phyloP scores from a whole-genome alignment of 2,329 filamentous ascomycete genomes.

The Ophiostoma fasciatum region DNA sequence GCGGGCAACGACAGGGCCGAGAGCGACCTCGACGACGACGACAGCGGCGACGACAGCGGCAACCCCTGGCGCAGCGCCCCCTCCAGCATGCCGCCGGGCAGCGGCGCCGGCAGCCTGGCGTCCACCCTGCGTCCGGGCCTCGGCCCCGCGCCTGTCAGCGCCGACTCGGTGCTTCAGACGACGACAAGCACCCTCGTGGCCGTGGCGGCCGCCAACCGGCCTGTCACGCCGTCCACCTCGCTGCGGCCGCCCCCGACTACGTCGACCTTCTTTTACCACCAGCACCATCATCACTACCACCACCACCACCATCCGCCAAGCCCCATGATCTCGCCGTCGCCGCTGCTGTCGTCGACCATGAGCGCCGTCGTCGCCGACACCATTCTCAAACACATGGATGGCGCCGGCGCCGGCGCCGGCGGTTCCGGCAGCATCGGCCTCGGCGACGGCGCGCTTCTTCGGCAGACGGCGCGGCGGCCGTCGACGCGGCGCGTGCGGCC shows the following conservation, averaged over 20 bases:
- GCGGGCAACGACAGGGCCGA: slow-evolving; percentile 9
- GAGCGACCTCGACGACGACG: slow-evolving; percentile 1
- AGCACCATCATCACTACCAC: not conserved
- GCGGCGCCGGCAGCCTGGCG: slow-evolving; percentile 11
- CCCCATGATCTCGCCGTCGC: slow-evolving; percentile 43
- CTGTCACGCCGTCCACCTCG: slow-evolving; percentile 8
- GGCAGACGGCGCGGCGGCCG: slow-evolving; percentile 24
- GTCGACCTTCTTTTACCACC: too few relatives aligned
- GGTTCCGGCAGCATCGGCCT: too few relatives aligned
- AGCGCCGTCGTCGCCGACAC: slow-evolving; percentile 42
- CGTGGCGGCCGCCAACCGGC: slow-evolving; percentile 1
- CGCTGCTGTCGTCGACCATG: slow-evolving; percentile 40
- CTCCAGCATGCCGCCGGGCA: not conserved
- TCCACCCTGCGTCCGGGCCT: slow-evolving; percentile 4
- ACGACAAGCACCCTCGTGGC: too few relatives aligned
- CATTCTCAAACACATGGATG: slow-evolving; percentile 28
- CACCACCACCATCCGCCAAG: slow-evolving; percentile 11
- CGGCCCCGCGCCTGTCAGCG: slow-evolving; percentile 12
- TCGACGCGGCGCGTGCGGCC: slow-evolving; percentile 33
- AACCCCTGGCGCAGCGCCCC: slow-evolving; percentile 25
- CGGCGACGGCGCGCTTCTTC: too few relatives aligned
- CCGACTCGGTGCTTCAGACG: slow-evolving; percentile 16
- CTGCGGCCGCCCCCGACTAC: slow-evolving; percentile 5
- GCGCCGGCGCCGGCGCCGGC: slow-evolving; percentile 1
- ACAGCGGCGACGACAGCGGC: slow-evolving; percentile 13